Conservation (phyloP, 148 eudicot species). For the Camellia sinensis region DNA sequence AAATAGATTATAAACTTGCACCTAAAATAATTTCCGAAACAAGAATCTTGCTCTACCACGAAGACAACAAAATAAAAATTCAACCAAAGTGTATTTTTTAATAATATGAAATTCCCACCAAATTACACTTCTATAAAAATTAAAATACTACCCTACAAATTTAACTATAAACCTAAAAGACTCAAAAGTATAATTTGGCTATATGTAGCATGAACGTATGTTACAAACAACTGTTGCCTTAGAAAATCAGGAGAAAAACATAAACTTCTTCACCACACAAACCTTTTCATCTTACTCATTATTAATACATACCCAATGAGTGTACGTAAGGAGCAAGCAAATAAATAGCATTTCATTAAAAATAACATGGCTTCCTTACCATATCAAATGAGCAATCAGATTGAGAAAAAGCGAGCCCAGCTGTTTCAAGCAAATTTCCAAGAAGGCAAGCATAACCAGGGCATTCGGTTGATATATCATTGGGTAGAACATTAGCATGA, state of each 20-base stretch:
- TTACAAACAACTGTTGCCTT: not conserved
- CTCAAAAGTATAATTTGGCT: not conserved
- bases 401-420: conserved; percentile 56
- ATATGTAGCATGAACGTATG: not conserved
- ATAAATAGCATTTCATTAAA: not conserved
- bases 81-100: not conserved
- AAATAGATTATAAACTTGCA: not conserved
- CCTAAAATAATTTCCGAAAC: not conserved
- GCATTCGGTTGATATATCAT: conserved; percentile 63
- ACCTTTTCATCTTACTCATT: not conserved
- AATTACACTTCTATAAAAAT: not conserved
- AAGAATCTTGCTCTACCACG: not conserved
- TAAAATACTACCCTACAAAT: not conserved
- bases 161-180: not conserved
- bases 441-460: conserved; percentile 97
- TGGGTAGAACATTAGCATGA: conserved; percentile 57
- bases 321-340: not conserved
- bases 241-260: not conserved
- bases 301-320: not conserved
- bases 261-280: not conserved
- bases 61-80: not conserved
- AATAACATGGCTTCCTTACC: conserved; percentile 41
- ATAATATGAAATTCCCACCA: not conserved
- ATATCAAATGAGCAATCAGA: conserved; percentile 57
- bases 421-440: conserved; percentile 78